Base-by-base conservation (phyloP, 805 yeast species). In the Yamadazyma sp. region DNA sequence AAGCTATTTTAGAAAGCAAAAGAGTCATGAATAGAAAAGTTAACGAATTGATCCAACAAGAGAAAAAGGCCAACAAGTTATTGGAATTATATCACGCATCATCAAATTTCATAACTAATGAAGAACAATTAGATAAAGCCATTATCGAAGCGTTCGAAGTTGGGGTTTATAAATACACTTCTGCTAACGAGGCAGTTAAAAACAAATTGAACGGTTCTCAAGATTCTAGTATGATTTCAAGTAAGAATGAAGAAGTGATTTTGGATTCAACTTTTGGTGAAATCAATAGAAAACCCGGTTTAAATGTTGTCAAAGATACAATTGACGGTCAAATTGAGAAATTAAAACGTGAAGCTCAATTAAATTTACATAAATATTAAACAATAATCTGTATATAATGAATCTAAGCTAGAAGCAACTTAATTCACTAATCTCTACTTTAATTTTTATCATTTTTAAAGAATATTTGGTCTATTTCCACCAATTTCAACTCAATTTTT, bases 21-120 rank as follows among this genome's bases (percentile, higher is more conserved):
- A 73, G 89, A 46, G 59, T 65, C 31, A 75, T 82, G 48, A 89
- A 88, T 60, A 73, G 93, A 55, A 67, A 73, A 42, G 61, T 70
- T 27, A 54, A 60, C 10, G 79, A 79, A 47, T 69, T 82, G 39
- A 63, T 61, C 33, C 69, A 68, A 4, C 70, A 76, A 45, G 77
- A 75, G 43, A 58, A 62, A 28, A 73, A 73, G 47, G 77, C 88
- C 11, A 64, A 64, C 25, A 65, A 73, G 31, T 60, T 88, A 31
- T 62, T 89, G 40, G 82, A 76, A 45, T 69, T 89, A 35, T 87
- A 85, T 58, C 86, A 86, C 50, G 74, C 80, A 2, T 65, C 91
- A 1, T 70, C 74, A 18, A 67, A 72, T 28, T 88, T 78, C 60
- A 84, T 87, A 47, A 76, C 86, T 25, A 81, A 81, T 20, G 95